A percentile compares a stretch with the other conserved stretches of the same genome.
Evolutionary conservation across 371 early-diverging fungal species (phyloP).

Genomic region (Apophysomyces variabilis): DNA sequence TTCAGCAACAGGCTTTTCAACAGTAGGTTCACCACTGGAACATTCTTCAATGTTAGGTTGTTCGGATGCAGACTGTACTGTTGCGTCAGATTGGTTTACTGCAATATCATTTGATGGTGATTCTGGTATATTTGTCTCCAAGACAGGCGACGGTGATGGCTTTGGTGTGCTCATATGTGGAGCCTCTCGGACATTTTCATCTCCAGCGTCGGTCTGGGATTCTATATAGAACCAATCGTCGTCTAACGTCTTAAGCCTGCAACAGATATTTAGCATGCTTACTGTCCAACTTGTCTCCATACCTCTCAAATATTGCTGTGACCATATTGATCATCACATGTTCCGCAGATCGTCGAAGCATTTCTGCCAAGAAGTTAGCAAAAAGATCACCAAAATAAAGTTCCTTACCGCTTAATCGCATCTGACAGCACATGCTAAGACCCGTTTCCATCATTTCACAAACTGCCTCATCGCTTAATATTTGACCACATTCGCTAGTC

Average conservation of each 20-base stretch:
- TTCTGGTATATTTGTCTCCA: not conserved
- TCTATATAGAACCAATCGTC: slow-evolving; percentile 53
- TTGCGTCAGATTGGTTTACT: slow-evolving; percentile 15
- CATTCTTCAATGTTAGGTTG: too few relatives aligned
- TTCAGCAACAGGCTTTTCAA: too few relatives aligned
- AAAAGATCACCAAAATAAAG: not conserved
- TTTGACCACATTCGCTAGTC: slow-evolving; percentile 68
- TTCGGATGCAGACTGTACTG: slow-evolving; percentile 9
- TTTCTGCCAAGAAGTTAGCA: slow-evolving; percentile 52
- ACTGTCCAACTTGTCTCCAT: slow-evolving; percentile 9
- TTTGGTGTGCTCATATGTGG: slow-evolving; percentile 51
- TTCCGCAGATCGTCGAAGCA: slow-evolving; percentile 80
- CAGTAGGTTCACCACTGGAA: too few relatives aligned
- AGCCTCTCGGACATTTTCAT: slow-evolving; percentile 18
- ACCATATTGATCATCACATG: slow-evolving; percentile 80
- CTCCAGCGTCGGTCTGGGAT: slow-evolving; percentile 23
- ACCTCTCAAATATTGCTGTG: slow-evolving; percentile 74
- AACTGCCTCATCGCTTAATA: slow-evolving; percentile 87
- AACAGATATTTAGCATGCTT: not conserved
- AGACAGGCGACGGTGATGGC: slow-evolving; percentile 32
- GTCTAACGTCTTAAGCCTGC: slow-evolving; percentile 43
- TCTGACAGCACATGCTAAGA: slow-evolving; percentile 95
- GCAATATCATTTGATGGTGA: not conserved
- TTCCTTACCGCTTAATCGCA: slow-evolving; percentile 81
- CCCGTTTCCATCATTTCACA: slow-evolving; percentile 97